These are phyloP conservation scores for Tetrahymena thermophila DNA, from an alignment of 73 alveolate genomes.

Conservation along the genomic window DNA sequence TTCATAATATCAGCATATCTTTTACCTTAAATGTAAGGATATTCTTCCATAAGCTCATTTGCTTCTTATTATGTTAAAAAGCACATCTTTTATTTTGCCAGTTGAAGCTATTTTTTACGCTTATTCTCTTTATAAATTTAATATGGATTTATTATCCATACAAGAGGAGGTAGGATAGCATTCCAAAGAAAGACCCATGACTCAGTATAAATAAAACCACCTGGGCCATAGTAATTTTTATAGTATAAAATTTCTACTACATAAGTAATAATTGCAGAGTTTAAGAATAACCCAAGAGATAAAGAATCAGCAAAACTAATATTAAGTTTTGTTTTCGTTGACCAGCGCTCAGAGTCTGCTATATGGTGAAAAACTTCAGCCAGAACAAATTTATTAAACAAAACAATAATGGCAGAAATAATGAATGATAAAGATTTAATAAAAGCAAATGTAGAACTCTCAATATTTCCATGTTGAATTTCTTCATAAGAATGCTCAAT, in stretches of 20 bases:
- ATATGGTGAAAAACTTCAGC: slow-evolving; percentile 33
- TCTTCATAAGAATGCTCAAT: slow-evolving; percentile 42
- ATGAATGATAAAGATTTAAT: slow-evolving; percentile 8
- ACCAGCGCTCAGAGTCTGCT: slow-evolving; percentile 36
- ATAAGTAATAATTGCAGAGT: slow-evolving; percentile 30
- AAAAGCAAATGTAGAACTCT: not conserved
- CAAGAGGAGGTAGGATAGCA: slow-evolving; percentile 35
- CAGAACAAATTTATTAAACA: slow-evolving; percentile 33
- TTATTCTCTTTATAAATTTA: not conserved
- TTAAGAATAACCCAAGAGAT: slow-evolving; percentile 26
- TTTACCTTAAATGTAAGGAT: slow-evolving; percentile 31
- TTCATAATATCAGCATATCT: slow-evolving; percentile 45
- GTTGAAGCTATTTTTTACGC: not conserved
- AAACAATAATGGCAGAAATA: slow-evolving; percentile 16
- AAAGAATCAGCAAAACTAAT: slow-evolving; percentile 16
- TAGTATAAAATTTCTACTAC: slow-evolving; percentile 24
- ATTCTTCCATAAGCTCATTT: slow-evolving; percentile 31
- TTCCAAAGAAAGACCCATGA: slow-evolving; percentile 22
- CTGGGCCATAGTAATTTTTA: slow-evolving; percentile 25
- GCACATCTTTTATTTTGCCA: not conserved
- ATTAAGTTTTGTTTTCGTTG: slow-evolving; percentile 36
- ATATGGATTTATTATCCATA: slow-evolving; percentile 38
- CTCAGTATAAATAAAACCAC: slow-evolving; percentile 38
- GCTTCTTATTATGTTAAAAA: slow-evolving; percentile 42
- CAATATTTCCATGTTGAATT: slow-evolving; percentile 26